Base-by-base conservation (phyloP, 306 rosid species). In the Citrullus colocynthis region DNA sequence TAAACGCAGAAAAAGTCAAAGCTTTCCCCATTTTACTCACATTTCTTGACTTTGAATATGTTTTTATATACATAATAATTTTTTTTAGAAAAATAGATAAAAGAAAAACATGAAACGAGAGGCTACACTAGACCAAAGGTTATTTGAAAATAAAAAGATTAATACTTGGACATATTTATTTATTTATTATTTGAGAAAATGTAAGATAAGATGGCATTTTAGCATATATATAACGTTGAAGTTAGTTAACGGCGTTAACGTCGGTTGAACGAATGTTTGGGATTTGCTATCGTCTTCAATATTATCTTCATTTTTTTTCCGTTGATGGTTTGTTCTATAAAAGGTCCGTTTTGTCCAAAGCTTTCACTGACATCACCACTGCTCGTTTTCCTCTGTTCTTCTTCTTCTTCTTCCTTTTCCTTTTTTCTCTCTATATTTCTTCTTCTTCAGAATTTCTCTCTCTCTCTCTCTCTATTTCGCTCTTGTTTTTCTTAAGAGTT, bases 171-270 rank as follows among this genome's bases (percentile, higher is more conserved):
- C 36, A 32, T 32, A 32, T 32, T 32, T 32, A 32, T 32, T 32
- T 32, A 32, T 32, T 32, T 32, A 32, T 32, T 32, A 24, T 32
- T 2, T 2, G 36, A 32, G 36, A 32, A 32, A 32, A 32, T 32
- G 36, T 32, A 32, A 32, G 36, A 2, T 32, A 32, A 32, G 36
- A 32, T 32, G 36, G 36, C 4, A 32, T 32, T 32, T 32, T 32
- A 32, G 36, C 36, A 32, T 32, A 32, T 32, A 58, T 56, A 74
- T 65, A 85, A 82, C 78, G 86, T 78, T 51, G 59, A n/a, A 49
- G 86, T 81, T 84, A 70, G 9, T 58, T 88, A 85, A 88, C 91
- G 91, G 79, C 82, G 84, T 82, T n/a, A 83, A 63, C 34, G 45
- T 45, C 44, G 59, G 69, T 80, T 51, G 44, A 30, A 71, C 28